Conservation (phyloP, 768 basidiomycete species). For the Trametes gibbosa region DNA sequence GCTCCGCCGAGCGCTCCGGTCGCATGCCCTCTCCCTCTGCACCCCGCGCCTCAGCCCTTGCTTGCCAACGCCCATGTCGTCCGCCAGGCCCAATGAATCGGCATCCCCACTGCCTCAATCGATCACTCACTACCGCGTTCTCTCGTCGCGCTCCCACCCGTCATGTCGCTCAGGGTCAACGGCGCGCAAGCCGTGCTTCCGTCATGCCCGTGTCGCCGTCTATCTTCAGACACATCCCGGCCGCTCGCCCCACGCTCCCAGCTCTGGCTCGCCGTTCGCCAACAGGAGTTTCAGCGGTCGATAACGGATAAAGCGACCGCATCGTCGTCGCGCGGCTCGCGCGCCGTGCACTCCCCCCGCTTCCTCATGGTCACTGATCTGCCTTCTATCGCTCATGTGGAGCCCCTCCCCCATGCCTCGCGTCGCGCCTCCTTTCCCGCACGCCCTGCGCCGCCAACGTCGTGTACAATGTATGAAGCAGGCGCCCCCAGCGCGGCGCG, state of each 20-base stretch:
- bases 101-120: background rate
- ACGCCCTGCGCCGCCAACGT: background rate
- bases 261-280: background rate
- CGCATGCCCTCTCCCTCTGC: background rate
- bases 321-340: background rate
- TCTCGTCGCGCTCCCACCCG: background rate
- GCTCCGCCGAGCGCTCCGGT: background rate
- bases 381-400: background rate
- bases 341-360: background rate
- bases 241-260: background rate
- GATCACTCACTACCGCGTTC: background rate
- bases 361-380: conserved; percentile 5
- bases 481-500: background rate
- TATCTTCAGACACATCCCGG: background rate
- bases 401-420: background rate
- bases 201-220: background rate
- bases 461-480: background rate
- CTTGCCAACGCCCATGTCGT: too few species aligned
- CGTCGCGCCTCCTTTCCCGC: background rate
- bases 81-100: background rate
- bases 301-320: background rate
- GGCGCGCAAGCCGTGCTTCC: background rate
- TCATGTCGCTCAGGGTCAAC: background rate
- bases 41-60: background rate
- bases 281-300: background rate